phyloP scores from a whole-genome alignment of 1,284 basidiomycete species.

The Ceratobasidium sp. region DNA sequence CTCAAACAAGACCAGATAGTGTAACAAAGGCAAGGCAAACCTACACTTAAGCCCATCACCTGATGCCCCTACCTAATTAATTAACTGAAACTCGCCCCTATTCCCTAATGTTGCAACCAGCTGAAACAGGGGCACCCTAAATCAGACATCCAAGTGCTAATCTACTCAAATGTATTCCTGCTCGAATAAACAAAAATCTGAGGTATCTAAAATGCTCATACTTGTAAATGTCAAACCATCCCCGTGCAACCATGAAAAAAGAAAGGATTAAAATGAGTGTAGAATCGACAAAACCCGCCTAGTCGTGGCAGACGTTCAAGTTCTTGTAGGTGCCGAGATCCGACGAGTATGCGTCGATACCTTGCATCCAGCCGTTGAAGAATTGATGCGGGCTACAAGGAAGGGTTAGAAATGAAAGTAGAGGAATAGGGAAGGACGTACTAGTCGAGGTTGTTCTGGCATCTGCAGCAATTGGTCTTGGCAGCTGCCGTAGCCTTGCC shows the following conservation, averaged over 20 bases:
- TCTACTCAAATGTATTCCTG: too few relatives aligned
- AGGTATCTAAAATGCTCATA: constrained; percentile 2
- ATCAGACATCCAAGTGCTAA: too few relatives aligned
- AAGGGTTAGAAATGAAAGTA: not conserved
- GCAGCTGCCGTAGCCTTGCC: constrained; percentile 71
- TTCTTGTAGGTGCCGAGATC: constrained; percentile 78
- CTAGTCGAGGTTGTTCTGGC: constrained; percentile 86
- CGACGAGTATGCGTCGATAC: constrained; percentile 67
- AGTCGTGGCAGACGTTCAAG: constrained; percentile 64
- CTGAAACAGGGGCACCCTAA: too few relatives aligned
- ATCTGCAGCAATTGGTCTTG: constrained; percentile 69
- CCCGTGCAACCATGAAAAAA: not conserved
- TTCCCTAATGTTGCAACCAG: too few relatives aligned
- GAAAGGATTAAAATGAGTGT: not conserved
- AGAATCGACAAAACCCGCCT: not conserved
- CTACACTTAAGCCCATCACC: too few relatives aligned
- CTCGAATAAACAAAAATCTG: not conserved
- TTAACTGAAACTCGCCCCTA: too few relatives aligned
- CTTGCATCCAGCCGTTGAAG: constrained; percentile 82
- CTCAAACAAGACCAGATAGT: too few relatives aligned
- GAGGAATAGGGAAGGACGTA: constrained; percentile 57
- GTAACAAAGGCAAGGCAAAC: too few relatives aligned
- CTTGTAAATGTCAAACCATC: not conserved
- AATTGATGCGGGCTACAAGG: constrained; percentile 76
- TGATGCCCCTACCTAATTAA: too few relatives aligned